A percentile compares a stretch with the other conserved stretches of the same genome.
These are phyloP conservation scores for Phytophthora pinifolia DNA, from an alignment of 352 stramenopile species.

Conservation along the genomic window DNA sequence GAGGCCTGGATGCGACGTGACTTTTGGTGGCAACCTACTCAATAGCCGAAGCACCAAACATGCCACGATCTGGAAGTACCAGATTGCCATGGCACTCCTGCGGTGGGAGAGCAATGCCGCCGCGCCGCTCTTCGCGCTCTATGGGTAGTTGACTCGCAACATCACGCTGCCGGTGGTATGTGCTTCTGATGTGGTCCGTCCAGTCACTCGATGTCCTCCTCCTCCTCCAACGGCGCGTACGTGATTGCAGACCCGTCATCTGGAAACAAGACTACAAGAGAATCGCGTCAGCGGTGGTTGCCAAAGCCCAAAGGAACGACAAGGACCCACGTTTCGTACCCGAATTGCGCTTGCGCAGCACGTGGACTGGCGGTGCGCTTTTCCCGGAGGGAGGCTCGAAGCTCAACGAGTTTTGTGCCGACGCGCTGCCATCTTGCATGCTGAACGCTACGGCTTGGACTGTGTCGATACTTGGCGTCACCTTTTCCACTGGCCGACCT, in stretches of 20 bases:
- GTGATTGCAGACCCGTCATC: conserved; percentile 8
- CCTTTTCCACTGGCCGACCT: conserved; percentile 1
- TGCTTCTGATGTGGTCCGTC: too few relatives aligned
- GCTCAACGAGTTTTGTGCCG: background rate
- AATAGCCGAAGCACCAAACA: conserved; percentile 61
- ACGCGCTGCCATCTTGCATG: conserved; percentile 14
- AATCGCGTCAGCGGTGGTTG: background rate
- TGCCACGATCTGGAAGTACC: conserved; percentile 76
- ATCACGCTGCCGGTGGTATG: conserved; percentile 6
- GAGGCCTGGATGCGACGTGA: conserved; percentile 54
- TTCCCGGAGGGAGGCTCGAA: conserved; percentile 6
- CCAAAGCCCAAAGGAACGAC: background rate
- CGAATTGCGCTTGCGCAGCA: conserved; percentile 20
- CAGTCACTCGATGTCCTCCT: conserved; percentile 17
- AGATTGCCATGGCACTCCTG: conserved; percentile 77
- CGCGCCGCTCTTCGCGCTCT: conserved; percentile 67
- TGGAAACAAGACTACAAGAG: background rate
- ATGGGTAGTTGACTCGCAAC: conserved; percentile 33
- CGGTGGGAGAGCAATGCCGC: conserved; percentile 82
- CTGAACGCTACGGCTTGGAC: conserved; percentile 15
- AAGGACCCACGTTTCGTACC: conserved; percentile 3
- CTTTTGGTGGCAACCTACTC: conserved; percentile 71
- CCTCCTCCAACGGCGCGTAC: conserved; percentile 7
- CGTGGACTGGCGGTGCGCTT: conserved; percentile 14
- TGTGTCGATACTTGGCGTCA: conserved; percentile 12